A percentile compares a stretch with the other conserved stretches of the same genome.
These are phyloP conservation scores for Salinomyces thailandicus DNA, from an alignment of 2,329 filamentous ascomycete species.

Conservation along the genomic window DNA sequence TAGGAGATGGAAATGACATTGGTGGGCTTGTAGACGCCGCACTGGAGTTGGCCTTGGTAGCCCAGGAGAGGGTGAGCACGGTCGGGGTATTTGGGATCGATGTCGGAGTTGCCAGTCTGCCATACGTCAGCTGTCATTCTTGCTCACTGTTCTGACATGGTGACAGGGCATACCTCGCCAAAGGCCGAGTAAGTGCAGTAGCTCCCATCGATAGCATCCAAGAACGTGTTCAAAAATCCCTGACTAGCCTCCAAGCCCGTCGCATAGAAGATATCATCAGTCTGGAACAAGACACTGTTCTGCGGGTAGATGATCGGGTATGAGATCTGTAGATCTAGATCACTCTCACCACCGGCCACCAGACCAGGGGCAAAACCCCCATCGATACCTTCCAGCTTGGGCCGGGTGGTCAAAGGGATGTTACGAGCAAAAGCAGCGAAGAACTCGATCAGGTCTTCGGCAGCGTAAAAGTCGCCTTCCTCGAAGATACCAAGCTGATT, in stretches of 20 bases:
- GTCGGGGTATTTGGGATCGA: conserved; percentile 44
- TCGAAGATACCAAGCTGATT: conserved; percentile 40
- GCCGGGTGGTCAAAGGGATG: conserved; percentile 32
- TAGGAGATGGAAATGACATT: conserved; percentile 50
- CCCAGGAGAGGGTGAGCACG: conserved; percentile 28
- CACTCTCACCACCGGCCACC: conserved; percentile 19
- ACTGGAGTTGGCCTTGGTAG: conserved; percentile 38
- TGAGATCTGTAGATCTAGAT: conserved; percentile 25
- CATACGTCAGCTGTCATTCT: too few relatives aligned
- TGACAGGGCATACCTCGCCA: conserved; percentile 29
- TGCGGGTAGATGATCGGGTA: conserved; percentile 43
- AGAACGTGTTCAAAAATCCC: conserved; percentile 34
- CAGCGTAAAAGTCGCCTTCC: conserved; percentile 34
- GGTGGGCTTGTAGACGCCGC: conserved; percentile 41
- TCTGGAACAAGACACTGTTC: conserved; percentile 35
- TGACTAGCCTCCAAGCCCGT: conserved; percentile 21
- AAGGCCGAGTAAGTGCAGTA: conserved; percentile 44
- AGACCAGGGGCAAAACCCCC: conserved; percentile 28
- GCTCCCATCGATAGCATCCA: conserved; percentile 37
- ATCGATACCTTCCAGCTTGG: conserved; percentile 30
- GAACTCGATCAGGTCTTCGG: conserved; percentile 36
- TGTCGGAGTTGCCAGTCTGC: conserved; percentile 36
- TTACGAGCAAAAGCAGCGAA: conserved; percentile 27
- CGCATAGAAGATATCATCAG: conserved; percentile 35
- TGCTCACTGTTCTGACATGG: too few relatives aligned